These are phyloP conservation scores for Thymus mandschuricus DNA, from an alignment of 257 asterid genomes.

Conservation along the genomic window DNA sequence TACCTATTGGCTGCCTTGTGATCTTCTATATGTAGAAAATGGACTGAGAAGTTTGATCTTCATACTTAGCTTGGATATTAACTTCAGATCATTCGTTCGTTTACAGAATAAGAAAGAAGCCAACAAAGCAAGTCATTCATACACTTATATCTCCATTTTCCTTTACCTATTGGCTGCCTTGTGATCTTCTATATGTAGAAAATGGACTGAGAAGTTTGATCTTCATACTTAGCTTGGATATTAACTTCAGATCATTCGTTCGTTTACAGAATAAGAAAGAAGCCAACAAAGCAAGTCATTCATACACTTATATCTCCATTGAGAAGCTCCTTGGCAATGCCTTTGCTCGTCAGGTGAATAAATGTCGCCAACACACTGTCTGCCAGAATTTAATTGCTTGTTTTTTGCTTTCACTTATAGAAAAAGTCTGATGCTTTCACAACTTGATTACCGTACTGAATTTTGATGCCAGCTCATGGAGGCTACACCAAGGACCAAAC, in stretches of 20 bases:
- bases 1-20: constrained; percentile 6
- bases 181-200: constrained; percentile 16
- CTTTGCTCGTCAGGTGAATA: constrained; percentile 86
- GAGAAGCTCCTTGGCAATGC: constrained; percentile 84
- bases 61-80: constrained; percentile 24
- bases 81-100: constrained; percentile 29
- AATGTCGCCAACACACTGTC: constrained; percentile 19
- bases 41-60: constrained; percentile 10
- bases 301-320: constrained; percentile 56
- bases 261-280: constrained; percentile 56
- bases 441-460: constrained; percentile 32
- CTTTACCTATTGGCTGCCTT: not conserved
- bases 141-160: constrained; percentile 56
- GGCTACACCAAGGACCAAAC: constrained; percentile 62
- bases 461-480: constrained; percentile 69
- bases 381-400: constrained; percentile 5
- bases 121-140: constrained; percentile 36
- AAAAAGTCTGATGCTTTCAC: not conserved
- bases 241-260: constrained; percentile 28
- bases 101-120: constrained; percentile 57
- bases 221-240: constrained; percentile 24
- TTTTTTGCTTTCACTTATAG: constrained; percentile 15
- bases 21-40: constrained; percentile 15
- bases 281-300: constrained; percentile 40
- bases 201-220: constrained; percentile 7